Percentiles rank a stretch among this genome's conserved stretches.
Evolutionary conservation across 257 asterid species (phyloP).

Genomic region (Agastache rugosa): DNA sequence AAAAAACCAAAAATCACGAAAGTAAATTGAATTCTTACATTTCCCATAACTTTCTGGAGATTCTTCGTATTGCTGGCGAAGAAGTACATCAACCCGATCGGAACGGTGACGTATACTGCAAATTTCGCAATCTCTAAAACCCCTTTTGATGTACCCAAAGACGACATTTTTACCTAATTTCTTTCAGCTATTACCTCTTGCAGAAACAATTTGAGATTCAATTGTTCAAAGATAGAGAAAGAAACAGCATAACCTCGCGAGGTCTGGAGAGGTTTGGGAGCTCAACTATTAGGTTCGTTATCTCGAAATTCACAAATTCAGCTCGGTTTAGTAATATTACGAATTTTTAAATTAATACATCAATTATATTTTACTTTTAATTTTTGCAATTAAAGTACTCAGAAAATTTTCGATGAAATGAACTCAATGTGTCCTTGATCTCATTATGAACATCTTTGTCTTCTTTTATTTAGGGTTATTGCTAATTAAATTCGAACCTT

Average conservation of each 20-base stretch:
- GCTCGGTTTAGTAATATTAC: too few species aligned
- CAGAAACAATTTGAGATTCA: slow-evolving; percentile 20
- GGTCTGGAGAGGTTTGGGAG: too few species aligned
- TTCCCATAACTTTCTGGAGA: slow-evolving; percentile 84
- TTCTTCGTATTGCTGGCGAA: slow-evolving; percentile 75
- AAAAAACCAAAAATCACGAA: neutral
- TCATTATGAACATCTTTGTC: too few species aligned
- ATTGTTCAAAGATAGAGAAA: neutral
- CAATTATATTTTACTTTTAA: too few species aligned
- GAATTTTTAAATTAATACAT: too few species aligned
- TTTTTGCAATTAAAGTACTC: too few species aligned
- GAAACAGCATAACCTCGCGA: neutral
- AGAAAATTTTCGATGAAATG: too few species aligned
- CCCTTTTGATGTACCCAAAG: slow-evolving; percentile 89
- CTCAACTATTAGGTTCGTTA: too few species aligned
- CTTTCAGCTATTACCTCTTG: neutral
- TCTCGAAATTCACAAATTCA: too few species aligned
- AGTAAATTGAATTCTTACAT: slow-evolving; percentile 46
- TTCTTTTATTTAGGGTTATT: too few species aligned
- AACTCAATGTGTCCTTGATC: too few species aligned
- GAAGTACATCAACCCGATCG: slow-evolving; percentile 90
- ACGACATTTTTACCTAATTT: slow-evolving; percentile 53
- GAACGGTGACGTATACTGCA: slow-evolving; percentile 77
- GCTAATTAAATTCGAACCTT: too few species aligned
- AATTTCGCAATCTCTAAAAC: slow-evolving; percentile 84